Evolutionary conservation across 805 yeast genomes (phyloP).

Genomic region (Candida corydali): DNA sequence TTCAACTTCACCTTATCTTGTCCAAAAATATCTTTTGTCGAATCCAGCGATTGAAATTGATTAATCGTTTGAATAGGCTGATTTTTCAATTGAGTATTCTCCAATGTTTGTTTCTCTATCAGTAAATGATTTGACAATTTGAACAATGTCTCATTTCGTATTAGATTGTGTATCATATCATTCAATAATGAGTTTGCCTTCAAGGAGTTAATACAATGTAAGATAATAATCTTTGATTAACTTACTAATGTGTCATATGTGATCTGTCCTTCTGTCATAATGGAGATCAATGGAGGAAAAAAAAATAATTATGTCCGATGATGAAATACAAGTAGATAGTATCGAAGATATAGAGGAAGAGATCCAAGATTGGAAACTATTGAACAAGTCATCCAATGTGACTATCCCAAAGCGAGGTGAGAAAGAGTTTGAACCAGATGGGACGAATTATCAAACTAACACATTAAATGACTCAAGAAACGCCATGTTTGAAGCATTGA

Average conservation of each 20-base stretch:
- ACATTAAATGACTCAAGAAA: slow-evolving; percentile 51
- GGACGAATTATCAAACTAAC: slow-evolving; percentile 49
- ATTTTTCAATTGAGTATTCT: not conserved
- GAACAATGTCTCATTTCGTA: slow-evolving; percentile 27
- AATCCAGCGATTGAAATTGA: not conserved
- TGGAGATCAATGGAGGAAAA: not conserved
- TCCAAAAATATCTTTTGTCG: slow-evolving; percentile 41
- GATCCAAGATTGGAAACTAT: slow-evolving; percentile 31
- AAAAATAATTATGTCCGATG: slow-evolving; percentile 2
- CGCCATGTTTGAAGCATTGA: slow-evolving; percentile 71
- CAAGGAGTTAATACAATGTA: not conserved
- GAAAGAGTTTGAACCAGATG: slow-evolving; percentile 84
- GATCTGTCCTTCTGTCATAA: not conserved
- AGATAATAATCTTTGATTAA: not conserved
- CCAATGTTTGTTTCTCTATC: slow-evolving; percentile 14
- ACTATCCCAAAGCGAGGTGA: slow-evolving; percentile 77
- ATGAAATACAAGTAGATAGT: slow-evolving; percentile 3
- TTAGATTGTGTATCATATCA: slow-evolving; percentile 30
- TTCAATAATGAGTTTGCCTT: slow-evolving; percentile 36
- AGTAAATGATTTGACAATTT: slow-evolving; percentile 21
- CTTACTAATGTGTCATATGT: slow-evolving; percentile 4
- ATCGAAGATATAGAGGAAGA: slow-evolving; percentile 20
- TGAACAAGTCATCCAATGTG: slow-evolving; percentile 7
- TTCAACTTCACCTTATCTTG: slow-evolving; percentile 44
- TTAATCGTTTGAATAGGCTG: slow-evolving; percentile 12